A percentile compares a stretch with the other conserved stretches of the same genome.
Evolutionary conservation across 148 eudicot genomes (phyloP).

Genomic region (Simmondsia chinensis): DNA sequence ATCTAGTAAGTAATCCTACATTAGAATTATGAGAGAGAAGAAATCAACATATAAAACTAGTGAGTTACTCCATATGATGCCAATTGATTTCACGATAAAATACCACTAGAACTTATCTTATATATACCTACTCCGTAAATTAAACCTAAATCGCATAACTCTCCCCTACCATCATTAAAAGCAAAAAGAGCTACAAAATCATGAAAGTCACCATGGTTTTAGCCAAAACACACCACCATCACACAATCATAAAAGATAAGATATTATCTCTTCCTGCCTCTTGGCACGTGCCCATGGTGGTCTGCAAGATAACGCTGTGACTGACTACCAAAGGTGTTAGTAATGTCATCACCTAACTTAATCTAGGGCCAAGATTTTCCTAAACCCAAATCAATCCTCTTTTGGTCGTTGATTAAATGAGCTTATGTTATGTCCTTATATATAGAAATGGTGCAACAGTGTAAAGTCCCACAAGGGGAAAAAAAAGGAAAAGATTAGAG

Average conservation of each 20-base stretch:
- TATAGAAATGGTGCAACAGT: constrained; percentile 8
- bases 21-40: too few relatives aligned
- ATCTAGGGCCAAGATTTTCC: constrained; percentile 19
- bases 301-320: constrained; percentile 7
- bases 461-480: background rate
- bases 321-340: constrained; percentile 10
- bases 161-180: too few relatives aligned
- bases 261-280: constrained; percentile 15
- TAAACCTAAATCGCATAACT: background rate
- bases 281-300: constrained; percentile 19
- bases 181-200: background rate
- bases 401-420: constrained; percentile 1
- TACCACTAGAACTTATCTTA: too few relatives aligned
- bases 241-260: constrained; percentile 27
- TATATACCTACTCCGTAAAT: too few relatives aligned
- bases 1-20: too few relatives aligned
- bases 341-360: constrained; percentile 12
- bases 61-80: too few relatives aligned
- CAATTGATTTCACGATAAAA: too few relatives aligned
- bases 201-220: background rate
- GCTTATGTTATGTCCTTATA: constrained; percentile 7
- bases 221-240: constrained; percentile 1
- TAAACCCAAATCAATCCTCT: constrained; percentile 1
- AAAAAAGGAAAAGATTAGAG: background rate
- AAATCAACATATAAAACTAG: too few relatives aligned